A percentile compares a stretch with the other conserved stretches of the same genome.
Conservation (phyloP, 345 rosid genomes). For the Sonneratia alba region DNA sequence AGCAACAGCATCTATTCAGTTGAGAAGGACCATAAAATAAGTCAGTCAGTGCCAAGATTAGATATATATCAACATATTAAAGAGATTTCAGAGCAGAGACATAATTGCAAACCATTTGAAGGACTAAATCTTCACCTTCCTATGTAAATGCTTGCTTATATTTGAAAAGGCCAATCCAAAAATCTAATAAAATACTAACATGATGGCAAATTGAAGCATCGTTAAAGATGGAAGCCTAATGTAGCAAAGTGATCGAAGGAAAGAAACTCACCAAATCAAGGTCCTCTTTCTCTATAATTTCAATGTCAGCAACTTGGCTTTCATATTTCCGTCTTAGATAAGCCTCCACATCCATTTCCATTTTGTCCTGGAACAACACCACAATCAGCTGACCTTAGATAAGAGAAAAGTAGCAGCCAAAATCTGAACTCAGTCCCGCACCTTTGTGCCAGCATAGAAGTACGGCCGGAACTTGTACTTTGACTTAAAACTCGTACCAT, state of each 20-base stretch:
- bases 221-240: not conserved
- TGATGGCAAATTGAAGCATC: not conserved
- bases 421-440: slow-evolving; percentile 7
- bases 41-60: not conserved
- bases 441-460: slow-evolving; percentile 80
- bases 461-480: slow-evolving; percentile 87
- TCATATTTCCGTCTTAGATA: slow-evolving; percentile 75
- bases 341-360: slow-evolving; percentile 91
- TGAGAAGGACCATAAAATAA: not conserved
- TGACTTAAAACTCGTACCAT: slow-evolving; percentile 78
- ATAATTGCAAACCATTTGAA: not conserved
- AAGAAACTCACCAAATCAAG: slow-evolving; percentile 67
- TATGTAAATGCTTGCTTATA: not conserved
- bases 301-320: slow-evolving; percentile 67
- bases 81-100: not conserved
- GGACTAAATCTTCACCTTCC: not conserved
- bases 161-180: not conserved
- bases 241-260: not conserved
- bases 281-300: slow-evolving; percentile 75
- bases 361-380: slow-evolving; percentile 32
- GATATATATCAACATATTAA: not conserved
- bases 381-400: not conserved
- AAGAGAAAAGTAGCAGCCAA: not conserved
- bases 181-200: not conserved
- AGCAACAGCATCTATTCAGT: not conserved